A percentile compares a stretch with the other conserved stretches of the same genome.
phyloP scores from a whole-genome alignment of 2,329 filamentous ascomycete species.

The Pyrenophora teres region DNA sequence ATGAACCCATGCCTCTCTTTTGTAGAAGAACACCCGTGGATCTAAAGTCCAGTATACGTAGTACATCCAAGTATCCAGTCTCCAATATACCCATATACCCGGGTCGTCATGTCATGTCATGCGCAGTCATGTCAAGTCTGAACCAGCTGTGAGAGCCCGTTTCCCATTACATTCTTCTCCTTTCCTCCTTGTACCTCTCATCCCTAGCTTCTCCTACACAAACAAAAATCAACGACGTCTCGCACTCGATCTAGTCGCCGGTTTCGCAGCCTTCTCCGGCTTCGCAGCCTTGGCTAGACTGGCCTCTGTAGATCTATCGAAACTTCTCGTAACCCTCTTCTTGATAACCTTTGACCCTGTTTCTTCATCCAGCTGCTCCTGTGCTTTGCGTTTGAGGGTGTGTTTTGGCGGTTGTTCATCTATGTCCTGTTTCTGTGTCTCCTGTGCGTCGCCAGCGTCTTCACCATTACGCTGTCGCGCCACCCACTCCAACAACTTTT shows the following conservation, averaged over 20 bases:
- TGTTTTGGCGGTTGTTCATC: constrained; percentile 20
- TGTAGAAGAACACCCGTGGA: too few relatives aligned
- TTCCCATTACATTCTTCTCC: too few relatives aligned
- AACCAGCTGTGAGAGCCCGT: too few relatives aligned
- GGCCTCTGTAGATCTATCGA: constrained; percentile 45
- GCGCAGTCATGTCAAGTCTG: too few relatives aligned
- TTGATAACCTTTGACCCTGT: constrained; percentile 24
- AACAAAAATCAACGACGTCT: neutral
- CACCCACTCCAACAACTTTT: constrained; percentile 41
- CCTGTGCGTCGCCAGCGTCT: constrained; percentile 13
- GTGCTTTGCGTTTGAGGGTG: constrained; percentile 43
- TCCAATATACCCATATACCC: too few relatives aligned
- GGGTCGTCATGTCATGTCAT: too few relatives aligned
- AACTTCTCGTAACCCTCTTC: constrained; percentile 40
- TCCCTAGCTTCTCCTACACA: neutral
- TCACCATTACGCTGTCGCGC: constrained; percentile 33
- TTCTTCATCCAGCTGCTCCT: constrained; percentile 19
- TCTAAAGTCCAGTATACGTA: too few relatives aligned
- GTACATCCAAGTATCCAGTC: too few relatives aligned
- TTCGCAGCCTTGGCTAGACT: constrained; percentile 35
- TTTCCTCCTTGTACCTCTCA: neutral
- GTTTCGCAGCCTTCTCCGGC: constrained; percentile 13
- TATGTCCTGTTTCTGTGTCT: neutral
- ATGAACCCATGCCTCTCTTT: too few relatives aligned
- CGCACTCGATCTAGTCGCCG: constrained; percentile 13